Conservation (phyloP, 352 stramenopile species). For the Phytophthora citricola region DNA sequence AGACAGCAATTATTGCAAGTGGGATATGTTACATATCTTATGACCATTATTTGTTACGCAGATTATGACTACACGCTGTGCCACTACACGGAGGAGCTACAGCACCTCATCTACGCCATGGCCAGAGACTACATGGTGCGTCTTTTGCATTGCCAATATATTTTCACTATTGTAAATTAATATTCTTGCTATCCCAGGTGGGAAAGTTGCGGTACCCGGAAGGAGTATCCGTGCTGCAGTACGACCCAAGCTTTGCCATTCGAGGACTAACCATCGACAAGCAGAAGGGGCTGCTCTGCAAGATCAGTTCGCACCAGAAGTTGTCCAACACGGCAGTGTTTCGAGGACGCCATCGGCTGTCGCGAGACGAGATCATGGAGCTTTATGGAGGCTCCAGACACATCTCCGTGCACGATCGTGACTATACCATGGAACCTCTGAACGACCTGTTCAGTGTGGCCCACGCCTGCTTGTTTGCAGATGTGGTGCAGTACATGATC, state of each 20-base stretch:
- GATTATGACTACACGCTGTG: constrained; percentile 96
- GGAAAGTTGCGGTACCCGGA: constrained; percentile 86
- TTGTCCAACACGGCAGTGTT: constrained; percentile 83
- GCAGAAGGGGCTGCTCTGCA: constrained; percentile 93
- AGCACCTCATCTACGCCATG: constrained; percentile 95
- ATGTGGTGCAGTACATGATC: constrained; percentile 94
- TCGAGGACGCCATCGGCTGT: constrained; percentile 87
- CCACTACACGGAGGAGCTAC: constrained; percentile 92
- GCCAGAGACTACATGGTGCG: constrained; percentile 86
- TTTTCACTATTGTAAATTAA: background rate
- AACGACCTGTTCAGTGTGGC: constrained; percentile 95
- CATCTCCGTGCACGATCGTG: constrained; percentile 81
- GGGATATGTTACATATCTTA: background rate
- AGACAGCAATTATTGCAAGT: constrained; percentile 8
- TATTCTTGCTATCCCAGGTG: constrained; percentile 33
- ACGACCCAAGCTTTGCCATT: constrained; percentile 93
- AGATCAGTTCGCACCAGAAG: constrained; percentile 95
- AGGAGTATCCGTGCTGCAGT: constrained; percentile 78
- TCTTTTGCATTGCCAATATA: background rate
- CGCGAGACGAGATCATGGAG: constrained; percentile 81
- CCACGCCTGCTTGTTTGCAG: constrained; percentile 93
- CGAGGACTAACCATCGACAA: constrained; percentile 93
- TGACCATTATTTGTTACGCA: constrained; percentile 21
- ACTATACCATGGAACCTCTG: constrained; percentile 91
- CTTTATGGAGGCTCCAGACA: constrained; percentile 91